Base-by-base conservation (phyloP, 2,329 filamentous ascomycete species). In the Ramularia collo-cygni region DNA sequence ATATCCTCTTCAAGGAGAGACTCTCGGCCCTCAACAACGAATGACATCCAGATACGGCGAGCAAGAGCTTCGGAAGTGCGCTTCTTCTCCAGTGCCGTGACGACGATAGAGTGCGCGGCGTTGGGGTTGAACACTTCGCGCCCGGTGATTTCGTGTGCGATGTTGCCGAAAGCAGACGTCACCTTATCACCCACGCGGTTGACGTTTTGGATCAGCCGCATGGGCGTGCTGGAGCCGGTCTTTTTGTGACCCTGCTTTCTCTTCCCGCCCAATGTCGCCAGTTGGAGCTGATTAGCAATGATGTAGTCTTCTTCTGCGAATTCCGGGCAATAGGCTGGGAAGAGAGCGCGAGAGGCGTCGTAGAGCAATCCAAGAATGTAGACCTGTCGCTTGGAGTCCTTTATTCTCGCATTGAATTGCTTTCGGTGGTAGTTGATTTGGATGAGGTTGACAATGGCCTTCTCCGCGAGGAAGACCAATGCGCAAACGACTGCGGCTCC, bases 31-130 rank as follows among this genome's bases (percentile, higher is more conserved):
- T 96, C 90, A 3, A 92, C 79, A 1, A 95, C 92, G 59, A 95
- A 94, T 1, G 89, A 95, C 86, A 95, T 94, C 92, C 92, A 96
- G 47, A 96, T 82, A 56, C 92, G 83, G 52, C 79, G 83, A n/a
- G 86, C 89, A 42, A 96, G 69, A n/a, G 92, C 92, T 61, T 96
- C 89, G 0, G 88, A 86, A 5, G 87, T 85, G 44, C 75, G 74
- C 30, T 77, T 79, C 66, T 87, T 90, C 64, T 95, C 89, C 21
- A 96, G 72, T 7, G 90, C 92, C 59, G 93, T 80, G 9, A 93
- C 72, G 4, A 96, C 87, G 35, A 96, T 79, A 0, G 87, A 92
- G 61, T 95, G 89, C 1, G 89, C 81, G 4, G 88, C 85, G 56
- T 85, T 90, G 10, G 87, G 83, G 63, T 95, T 95, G 68, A 96